phyloP scores from a whole-genome alignment of 129 eudicot species.

The Oenanthe sinensis region DNA sequence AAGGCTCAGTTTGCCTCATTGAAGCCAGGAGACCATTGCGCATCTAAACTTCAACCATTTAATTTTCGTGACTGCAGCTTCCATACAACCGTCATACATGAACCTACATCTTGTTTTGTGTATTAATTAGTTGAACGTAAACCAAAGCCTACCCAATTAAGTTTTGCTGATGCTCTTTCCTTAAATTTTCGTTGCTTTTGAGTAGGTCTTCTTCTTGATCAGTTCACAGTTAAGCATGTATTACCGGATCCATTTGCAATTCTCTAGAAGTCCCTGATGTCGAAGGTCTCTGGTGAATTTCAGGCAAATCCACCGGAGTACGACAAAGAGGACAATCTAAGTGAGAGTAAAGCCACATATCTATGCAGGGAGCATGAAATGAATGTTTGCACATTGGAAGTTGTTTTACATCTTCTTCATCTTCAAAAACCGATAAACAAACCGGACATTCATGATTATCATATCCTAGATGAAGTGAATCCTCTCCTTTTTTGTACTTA shows the following conservation, averaged over 20 bases:
- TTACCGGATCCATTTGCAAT: neutral
- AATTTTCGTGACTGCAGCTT: no score
- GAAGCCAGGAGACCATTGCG: neutral
- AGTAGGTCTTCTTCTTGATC: neutral
- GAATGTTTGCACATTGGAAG: conserved; percentile 50
- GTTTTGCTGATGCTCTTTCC: neutral
- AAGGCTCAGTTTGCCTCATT: no score
- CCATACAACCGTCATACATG: no score
- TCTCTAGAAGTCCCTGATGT: conserved; percentile 18
- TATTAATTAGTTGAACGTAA: no score
- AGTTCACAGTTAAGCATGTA: neutral
- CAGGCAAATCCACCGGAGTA: conserved; percentile 28
- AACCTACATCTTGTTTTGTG: neutral
- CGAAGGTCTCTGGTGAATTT: conserved; percentile 4
- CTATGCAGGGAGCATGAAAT: conserved; percentile 71
- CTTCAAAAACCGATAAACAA: conserved; percentile 59
- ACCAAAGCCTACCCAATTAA: neutral
- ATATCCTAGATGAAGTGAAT: neutral
- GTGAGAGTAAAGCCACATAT: conserved; percentile 73
- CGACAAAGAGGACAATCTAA: conserved; percentile 73
- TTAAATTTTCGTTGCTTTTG: no score
- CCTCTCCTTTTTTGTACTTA: conserved; percentile 39
- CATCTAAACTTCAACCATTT: no score
- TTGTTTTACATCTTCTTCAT: conserved; percentile 52
- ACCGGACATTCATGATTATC: conserved; percentile 44